Evolutionary conservation across 1,284 basidiomycete species (phyloP).

Genomic region (Ustilago xerochloae): DNA sequence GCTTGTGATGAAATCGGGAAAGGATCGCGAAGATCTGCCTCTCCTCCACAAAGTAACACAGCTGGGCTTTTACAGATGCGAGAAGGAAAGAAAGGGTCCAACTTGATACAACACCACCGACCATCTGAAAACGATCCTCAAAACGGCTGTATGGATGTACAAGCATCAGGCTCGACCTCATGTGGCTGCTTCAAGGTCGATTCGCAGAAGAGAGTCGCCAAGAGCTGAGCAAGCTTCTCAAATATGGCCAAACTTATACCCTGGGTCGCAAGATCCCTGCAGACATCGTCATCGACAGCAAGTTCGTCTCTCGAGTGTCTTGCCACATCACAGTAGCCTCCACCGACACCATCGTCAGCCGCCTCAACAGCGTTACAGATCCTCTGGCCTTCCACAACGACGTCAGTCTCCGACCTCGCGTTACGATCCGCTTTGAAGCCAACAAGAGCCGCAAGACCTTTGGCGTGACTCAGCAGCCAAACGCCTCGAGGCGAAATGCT

Average conservation of each 20-base stretch:
- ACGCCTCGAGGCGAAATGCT: neutral
- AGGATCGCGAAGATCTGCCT: neutral
- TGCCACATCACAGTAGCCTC: slow-evolving; percentile 41
- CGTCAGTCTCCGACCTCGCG: slow-evolving; percentile 26
- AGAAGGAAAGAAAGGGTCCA: slow-evolving; percentile 16
- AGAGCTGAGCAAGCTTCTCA: slow-evolving; percentile 49
- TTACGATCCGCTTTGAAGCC: slow-evolving; percentile 49
- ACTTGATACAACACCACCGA: no score
- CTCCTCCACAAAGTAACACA: slow-evolving; percentile 5
- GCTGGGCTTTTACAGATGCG: neutral
- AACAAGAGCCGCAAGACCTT: slow-evolving; percentile 50
- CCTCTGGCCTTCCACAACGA: slow-evolving; percentile 28
- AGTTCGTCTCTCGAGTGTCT: slow-evolving; percentile 48
- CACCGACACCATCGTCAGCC: slow-evolving; percentile 13
- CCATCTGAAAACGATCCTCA: no score
- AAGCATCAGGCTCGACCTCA: neutral
- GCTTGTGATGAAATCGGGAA: neutral
- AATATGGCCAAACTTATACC: slow-evolving; percentile 51
- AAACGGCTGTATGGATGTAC: no score
- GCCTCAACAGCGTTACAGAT: slow-evolving; percentile 3
- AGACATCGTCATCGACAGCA: slow-evolving; percentile 56
- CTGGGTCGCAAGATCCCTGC: slow-evolving; percentile 59
- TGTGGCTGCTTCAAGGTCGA: slow-evolving; percentile 55
- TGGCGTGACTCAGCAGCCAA: slow-evolving; percentile 12
- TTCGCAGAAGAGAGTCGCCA: slow-evolving; percentile 47